Evolutionary conservation across 1,139 yeast genomes (phyloP), one percentile per base, ranked within the genome.

Genomic region (Kodamaea suecica): DNA sequence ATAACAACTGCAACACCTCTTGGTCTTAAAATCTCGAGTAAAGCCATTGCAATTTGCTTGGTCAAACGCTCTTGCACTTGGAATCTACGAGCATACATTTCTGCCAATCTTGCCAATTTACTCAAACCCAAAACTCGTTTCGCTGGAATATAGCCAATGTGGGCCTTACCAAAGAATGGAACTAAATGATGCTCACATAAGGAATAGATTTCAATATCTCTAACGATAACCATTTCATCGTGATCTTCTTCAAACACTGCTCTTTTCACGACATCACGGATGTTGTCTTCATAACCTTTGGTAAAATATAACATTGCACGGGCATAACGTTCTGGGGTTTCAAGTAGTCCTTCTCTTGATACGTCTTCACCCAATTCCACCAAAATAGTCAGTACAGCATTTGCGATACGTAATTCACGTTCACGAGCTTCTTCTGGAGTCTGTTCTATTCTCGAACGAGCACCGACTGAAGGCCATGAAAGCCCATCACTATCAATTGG

Each of bases 201-300:
- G 4, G 96, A 86, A 59, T 83, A 85, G 34, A 92, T 78, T 51
- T 88, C 96, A 42, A 92, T 92, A 57, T 94, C 97, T 56, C 92
- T 76, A 21, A 92, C 98, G 48, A 92, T 90, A 31, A 92, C 98
- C 97, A 92, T 92, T 58, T 92, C 99, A 57, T 92, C 97, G 57
- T 94, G 98, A 57, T 94, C 95, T 57, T 92, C 98, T 58, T 92
- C 97, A 50, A 94, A 94, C 9, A 94, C 95, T 0, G 98, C 98
- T 41, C 88, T 73, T 53, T 94, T 92, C 51, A 94, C 84, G 21
- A 90, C 97, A 54, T 88, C 96, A 42, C 82, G 67, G 40, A 85
- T 82, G 56, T 88, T 88, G 48, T 90, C 95, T 61, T 90, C 96
- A 58, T 92, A 92, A 8, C 99, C 99, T 56, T 88, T 86, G 15